Evolutionary conservation across 2,329 filamentous ascomycete species (phyloP).

Genomic region (Pseudopyrenochaeta lycopersici): DNA sequence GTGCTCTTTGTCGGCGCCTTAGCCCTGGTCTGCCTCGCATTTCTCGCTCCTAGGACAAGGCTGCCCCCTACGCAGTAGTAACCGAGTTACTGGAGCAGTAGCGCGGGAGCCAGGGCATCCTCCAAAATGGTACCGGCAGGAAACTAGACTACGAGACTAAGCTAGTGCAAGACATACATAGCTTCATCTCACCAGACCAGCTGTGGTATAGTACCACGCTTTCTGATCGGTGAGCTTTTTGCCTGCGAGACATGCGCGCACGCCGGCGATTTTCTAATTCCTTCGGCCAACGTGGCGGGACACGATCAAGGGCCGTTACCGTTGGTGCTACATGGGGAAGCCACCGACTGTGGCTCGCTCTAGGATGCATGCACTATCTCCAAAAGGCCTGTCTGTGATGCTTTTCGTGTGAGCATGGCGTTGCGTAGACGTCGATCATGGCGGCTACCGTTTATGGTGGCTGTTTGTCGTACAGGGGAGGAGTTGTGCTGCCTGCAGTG

Average conservation of each 20-base stretch:
- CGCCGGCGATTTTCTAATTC: constrained; percentile 19
- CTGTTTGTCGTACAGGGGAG: constrained; percentile 5
- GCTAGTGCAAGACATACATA: constrained; percentile 35
- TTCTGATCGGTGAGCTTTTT: constrained; percentile 21
- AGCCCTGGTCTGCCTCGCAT: background rate
- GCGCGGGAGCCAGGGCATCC: constrained; percentile 14
- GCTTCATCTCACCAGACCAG: constrained; percentile 21
- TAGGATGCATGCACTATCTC: background rate
- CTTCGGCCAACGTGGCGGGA: constrained; percentile 40
- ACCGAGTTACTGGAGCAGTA: constrained; percentile 27
- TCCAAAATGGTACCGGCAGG: constrained; percentile 7
- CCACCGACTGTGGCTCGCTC: constrained; percentile 3
- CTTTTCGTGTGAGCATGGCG: constrained; percentile 12
- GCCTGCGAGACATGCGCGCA: constrained; percentile 9
- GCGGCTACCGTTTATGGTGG: background rate
- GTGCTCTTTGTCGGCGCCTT: background rate
- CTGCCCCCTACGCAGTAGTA: constrained; percentile 15
- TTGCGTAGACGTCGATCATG: background rate
- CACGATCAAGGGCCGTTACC: constrained; percentile 6
- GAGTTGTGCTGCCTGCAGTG: background rate
- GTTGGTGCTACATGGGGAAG: constrained; percentile 5
- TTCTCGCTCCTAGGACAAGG: constrained; percentile 15
- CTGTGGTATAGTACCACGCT: constrained; percentile 24
- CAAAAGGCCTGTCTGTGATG: background rate
- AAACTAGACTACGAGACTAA: constrained; percentile 3